Evolutionary conservation across 768 basidiomycete genomes (phyloP).

Genomic region (Dioszegia hungarica): DNA sequence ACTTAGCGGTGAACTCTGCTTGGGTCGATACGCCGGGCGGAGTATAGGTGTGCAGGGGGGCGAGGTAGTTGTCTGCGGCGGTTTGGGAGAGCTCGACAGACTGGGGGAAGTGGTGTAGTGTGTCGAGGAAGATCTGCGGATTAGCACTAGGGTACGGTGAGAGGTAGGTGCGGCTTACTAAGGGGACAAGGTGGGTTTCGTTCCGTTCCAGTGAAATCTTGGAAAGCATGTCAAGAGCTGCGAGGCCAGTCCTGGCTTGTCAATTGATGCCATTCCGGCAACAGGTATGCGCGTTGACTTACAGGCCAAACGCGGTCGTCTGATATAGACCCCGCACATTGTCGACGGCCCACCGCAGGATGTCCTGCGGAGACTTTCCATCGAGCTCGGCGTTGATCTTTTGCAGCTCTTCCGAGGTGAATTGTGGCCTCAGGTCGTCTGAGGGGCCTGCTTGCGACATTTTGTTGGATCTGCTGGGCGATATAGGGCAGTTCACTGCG

Average conservation of each 20-base stretch:
- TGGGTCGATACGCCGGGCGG: slow-evolving; percentile 67
- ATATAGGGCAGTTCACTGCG: background rate
- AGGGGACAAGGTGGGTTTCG: slow-evolving; percentile 55
- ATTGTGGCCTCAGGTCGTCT: slow-evolving; percentile 39
- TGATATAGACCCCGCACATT: slow-evolving; percentile 78
- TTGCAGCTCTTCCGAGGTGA: slow-evolving; percentile 54
- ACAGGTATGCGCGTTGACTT: slow-evolving; percentile 13
- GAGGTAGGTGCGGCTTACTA: slow-evolving; percentile 45
- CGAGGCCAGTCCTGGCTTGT: slow-evolving; percentile 65
- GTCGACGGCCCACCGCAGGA: slow-evolving; percentile 76
- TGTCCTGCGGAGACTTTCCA: slow-evolving; percentile 69
- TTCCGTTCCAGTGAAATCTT: slow-evolving; percentile 58
- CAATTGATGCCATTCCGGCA: background rate
- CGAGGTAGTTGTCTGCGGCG: slow-evolving; percentile 70
- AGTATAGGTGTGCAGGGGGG: slow-evolving; percentile 68
- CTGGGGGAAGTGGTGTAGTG: slow-evolving; percentile 90
- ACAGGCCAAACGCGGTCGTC: slow-evolving; percentile 91
- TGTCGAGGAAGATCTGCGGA: slow-evolving; percentile 79
- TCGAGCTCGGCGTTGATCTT: slow-evolving; percentile 71
- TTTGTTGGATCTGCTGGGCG: background rate
- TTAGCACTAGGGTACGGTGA: background rate
- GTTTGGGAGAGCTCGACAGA: slow-evolving; percentile 82
- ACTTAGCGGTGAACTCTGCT: slow-evolving; percentile 69
- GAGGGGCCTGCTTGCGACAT: slow-evolving; percentile 6
- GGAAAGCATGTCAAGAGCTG: slow-evolving; percentile 89